Conservation (phyloP, 148 eudicot genomes). For the Amaranthus palmeri region DNA sequence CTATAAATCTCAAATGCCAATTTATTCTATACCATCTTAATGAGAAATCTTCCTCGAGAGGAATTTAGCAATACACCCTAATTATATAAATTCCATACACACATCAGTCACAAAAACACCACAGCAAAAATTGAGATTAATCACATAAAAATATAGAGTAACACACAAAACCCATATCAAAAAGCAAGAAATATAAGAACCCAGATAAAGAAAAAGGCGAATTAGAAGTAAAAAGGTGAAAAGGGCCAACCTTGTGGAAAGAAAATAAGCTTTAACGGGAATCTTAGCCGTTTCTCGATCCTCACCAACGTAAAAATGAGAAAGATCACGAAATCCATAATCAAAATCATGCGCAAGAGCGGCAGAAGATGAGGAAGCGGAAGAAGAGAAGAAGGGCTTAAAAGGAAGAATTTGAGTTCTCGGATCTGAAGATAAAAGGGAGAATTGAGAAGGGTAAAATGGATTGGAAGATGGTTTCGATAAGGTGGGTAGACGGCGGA, state of each 20-base stretch:
- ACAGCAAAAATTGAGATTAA: no score
- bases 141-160: conserved; percentile 2
- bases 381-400: conserved; percentile 53
- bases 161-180: conserved; percentile 1
- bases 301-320: conserved; percentile 24
- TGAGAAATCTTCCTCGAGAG: no score
- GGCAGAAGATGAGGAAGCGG: conserved; percentile 36
- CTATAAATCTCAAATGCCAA: no score
- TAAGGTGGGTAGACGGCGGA: conserved; percentile 36
- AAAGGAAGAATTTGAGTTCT: conserved; percentile 24
- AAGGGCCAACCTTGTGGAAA: conserved; percentile 48
- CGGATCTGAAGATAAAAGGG: conserved; percentile 22
- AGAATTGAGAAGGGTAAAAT: background rate
- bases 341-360: conserved; percentile 44
- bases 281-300: conserved; percentile 47
- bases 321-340: conserved; percentile 27
- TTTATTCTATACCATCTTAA: no score
- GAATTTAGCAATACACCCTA: no score
- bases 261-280: conserved; percentile 75
- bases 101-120: no score
- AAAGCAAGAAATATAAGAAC: background rate
- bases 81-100: no score
- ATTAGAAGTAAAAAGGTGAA: background rate
- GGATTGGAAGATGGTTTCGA: background rate
- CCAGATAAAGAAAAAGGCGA: background rate